These are phyloP conservation scores for Euryodendron excelsum DNA, from an alignment of 148 eudicot genomes.

Conservation along the genomic window DNA sequence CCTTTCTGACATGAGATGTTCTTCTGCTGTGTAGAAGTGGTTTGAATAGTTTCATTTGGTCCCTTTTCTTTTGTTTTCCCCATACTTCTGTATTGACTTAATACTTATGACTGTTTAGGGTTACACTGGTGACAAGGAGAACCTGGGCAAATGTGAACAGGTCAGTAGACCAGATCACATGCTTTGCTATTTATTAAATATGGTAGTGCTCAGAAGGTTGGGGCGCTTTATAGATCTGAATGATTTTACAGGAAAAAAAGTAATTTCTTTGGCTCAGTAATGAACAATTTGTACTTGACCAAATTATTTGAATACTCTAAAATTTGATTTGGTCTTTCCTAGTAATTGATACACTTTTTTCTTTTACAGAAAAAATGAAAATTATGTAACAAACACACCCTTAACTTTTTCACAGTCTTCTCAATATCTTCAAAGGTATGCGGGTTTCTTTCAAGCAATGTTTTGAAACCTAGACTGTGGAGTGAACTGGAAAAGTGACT, in stretches of 20 bases:
- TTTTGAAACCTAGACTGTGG: too few relatives aligned
- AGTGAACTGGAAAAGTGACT: too few relatives aligned
- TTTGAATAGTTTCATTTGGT: background rate
- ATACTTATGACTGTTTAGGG: conserved; percentile 35
- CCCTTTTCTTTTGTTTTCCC: background rate
- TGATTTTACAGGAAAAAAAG: conserved; percentile 3
- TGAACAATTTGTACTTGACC: background rate
- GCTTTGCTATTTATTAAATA: background rate
- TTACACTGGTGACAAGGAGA: conserved; percentile 78
- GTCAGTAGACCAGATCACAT: conserved; percentile 34
- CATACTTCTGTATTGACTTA: conserved; percentile 10
- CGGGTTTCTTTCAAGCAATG: too few relatives aligned
- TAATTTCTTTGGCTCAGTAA: background rate
- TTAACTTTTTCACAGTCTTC: too few relatives aligned
- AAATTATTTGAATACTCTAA: background rate
- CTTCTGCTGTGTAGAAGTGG: background rate
- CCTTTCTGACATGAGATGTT: background rate
- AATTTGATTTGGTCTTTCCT: background rate
- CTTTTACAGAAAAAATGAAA: too few relatives aligned
- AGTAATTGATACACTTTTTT: too few relatives aligned
- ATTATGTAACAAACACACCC: too few relatives aligned
- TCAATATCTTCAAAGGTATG: too few relatives aligned
- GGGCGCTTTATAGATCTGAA: conserved; percentile 3
- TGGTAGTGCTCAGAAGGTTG: conserved; percentile 7
- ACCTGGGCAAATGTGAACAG: conserved; percentile 95